These are phyloP conservation scores for Debaryomycetaceae sp. DNA, from an alignment of 1,139 yeast species.

Conservation along the genomic window DNA sequence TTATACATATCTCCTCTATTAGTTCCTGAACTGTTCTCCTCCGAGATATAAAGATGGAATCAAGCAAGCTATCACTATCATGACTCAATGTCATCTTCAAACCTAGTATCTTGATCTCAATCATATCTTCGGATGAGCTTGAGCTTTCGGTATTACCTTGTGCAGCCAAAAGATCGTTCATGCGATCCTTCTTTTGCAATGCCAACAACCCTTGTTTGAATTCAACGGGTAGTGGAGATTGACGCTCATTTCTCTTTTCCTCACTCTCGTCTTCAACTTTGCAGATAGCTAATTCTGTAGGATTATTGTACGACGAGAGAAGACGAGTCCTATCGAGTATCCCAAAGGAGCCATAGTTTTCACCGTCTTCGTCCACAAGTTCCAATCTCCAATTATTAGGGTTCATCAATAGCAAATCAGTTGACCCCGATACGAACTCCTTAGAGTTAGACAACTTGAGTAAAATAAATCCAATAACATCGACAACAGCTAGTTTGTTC, in stretches of 20 bases:
- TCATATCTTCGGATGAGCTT: not conserved
- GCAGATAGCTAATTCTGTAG: constrained; percentile 64
- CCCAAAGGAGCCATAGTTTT: constrained; percentile 73
- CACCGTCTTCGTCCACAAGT: constrained; percentile 77
- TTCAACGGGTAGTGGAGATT: constrained; percentile 53
- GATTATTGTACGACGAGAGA: constrained; percentile 55
- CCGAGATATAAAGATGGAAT: not conserved
- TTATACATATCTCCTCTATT: not conserved
- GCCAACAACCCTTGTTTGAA: constrained; percentile 20
- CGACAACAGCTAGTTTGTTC: constrained; percentile 50
- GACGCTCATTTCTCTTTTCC: constrained; percentile 32
- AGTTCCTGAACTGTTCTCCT: not conserved
- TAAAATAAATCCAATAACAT: constrained; percentile 61
- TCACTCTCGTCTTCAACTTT: constrained; percentile 35
- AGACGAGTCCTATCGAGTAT: constrained; percentile 54
- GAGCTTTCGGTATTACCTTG: constrained; percentile 1
- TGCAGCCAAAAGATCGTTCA: not conserved
- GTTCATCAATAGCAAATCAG: constrained; percentile 23
- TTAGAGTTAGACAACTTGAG: constrained; percentile 25
- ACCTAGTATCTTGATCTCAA: constrained; percentile 1
- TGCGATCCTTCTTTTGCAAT: not conserved
- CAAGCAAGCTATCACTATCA: constrained; percentile 6
- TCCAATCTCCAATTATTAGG: constrained; percentile 70
- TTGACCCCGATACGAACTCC: constrained; percentile 14
- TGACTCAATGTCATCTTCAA: not conserved